phyloP scores from a whole-genome alignment of 106 monocot genomes.

The Apostasia shenzhenica region DNA sequence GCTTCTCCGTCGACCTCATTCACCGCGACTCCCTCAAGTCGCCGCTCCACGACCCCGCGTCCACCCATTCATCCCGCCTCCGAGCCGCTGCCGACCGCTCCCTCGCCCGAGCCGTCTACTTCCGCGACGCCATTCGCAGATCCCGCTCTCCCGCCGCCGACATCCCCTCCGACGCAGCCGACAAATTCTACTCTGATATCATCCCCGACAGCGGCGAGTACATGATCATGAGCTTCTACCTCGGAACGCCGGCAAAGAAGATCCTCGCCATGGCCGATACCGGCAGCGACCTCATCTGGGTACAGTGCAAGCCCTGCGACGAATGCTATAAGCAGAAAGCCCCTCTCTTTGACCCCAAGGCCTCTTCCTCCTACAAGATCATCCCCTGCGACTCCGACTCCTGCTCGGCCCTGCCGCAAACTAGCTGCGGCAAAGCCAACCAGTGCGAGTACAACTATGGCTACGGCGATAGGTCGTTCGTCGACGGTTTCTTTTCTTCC shows the following conservation, averaged over 20 bases:
- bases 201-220: constrained; percentile 14
- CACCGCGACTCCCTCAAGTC: constrained; percentile 32
- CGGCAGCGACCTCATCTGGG: constrained; percentile 17
- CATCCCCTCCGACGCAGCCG: not conserved
- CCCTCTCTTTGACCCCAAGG: constrained; percentile 1
- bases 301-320: constrained; percentile 8
- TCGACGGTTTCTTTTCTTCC: constrained; percentile 20
- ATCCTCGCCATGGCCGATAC: constrained; percentile 20
- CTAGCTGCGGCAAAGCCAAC: not conserved
- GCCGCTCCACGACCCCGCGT: constrained; percentile 3
- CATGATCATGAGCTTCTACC: constrained; percentile 9
- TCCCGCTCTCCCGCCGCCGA: too few species aligned
- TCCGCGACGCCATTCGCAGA: not conserved
- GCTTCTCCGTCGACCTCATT: constrained; percentile 37
- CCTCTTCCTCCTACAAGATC: constrained; percentile 9
- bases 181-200: not conserved
- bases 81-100: not conserved
- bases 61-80: constrained; percentile 5
- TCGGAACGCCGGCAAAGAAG: constrained; percentile 17
- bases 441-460: not conserved
- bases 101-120: not conserved
- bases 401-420: not conserved
- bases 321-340: constrained; percentile 2
- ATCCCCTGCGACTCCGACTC: not conserved
- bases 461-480: constrained; percentile 30